Evolutionary conservation across 1,284 basidiomycete species (phyloP).

Genomic region (Sporisorium iseilematis-ciliati): DNA sequence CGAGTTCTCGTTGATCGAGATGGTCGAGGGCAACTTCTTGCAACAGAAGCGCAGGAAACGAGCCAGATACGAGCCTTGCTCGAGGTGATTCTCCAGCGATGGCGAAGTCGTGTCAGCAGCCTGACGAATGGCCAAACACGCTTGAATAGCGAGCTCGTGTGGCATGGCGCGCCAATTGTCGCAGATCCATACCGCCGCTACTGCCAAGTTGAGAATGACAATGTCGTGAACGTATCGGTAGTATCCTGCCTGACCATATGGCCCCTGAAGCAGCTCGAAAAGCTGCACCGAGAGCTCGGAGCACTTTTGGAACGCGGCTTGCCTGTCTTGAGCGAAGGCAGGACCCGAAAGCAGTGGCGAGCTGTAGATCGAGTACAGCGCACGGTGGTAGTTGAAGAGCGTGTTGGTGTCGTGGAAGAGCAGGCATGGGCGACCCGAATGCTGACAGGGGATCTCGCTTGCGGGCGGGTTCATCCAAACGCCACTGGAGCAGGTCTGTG

Average conservation of each 20-base stretch:
- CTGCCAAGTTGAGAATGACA: slow-evolving; percentile 55
- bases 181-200: slow-evolving; percentile 54
- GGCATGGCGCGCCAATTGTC: slow-evolving; percentile 56
- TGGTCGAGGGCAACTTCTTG: slow-evolving; percentile 53
- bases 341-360: slow-evolving; percentile 41
- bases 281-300: slow-evolving; percentile 52
- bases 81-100: slow-evolving; percentile 42
- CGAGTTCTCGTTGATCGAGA: slow-evolving; percentile 57
- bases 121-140: slow-evolving; percentile 44
- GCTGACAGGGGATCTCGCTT: slow-evolving; percentile 53
- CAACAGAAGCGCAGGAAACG: slow-evolving; percentile 52
- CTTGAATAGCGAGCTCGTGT: slow-evolving; percentile 46
- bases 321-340: slow-evolving; percentile 38
- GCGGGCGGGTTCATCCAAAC: slow-evolving; percentile 51
- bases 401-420: slow-evolving; percentile 55
- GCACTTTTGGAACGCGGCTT: slow-evolving; percentile 47
- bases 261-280: slow-evolving; percentile 50
- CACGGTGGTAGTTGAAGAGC: slow-evolving; percentile 54
- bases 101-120: slow-evolving; percentile 51
- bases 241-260: slow-evolving; percentile 47
- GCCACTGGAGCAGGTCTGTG: slow-evolving; percentile 37
- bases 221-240: slow-evolving; percentile 55
- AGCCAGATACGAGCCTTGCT: slow-evolving; percentile 49
- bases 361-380: slow-evolving; percentile 54
- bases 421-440: slow-evolving; percentile 47